phyloP scores from a whole-genome alignment of 73 alveolate genomes.

The Loxodes magnus region DNA sequence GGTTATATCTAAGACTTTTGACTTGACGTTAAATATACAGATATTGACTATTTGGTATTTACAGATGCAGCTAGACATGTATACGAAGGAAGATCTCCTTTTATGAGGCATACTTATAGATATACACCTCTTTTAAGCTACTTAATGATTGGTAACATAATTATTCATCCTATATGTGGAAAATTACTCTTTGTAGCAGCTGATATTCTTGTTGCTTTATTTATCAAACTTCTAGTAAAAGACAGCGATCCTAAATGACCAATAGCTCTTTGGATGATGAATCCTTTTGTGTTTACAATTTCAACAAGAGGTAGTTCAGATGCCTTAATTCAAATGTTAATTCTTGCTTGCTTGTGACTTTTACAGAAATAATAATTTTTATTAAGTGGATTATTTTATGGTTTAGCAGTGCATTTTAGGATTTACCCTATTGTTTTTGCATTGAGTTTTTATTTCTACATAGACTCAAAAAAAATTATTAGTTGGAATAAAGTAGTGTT shows the following conservation, averaged over 20 bases:
- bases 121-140: constrained; percentile 93
- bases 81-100: constrained; percentile 84
- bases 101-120: constrained; percentile 87
- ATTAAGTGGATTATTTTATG: constrained; percentile 70
- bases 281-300: constrained; percentile 67
- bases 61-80: constrained; percentile 91
- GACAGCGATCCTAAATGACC: constrained; percentile 22
- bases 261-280: constrained; percentile 62
- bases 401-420: constrained; percentile 88
- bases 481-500: constrained; percentile 53
- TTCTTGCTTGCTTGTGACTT: constrained; percentile 47
- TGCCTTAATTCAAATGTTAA: constrained; percentile 59
- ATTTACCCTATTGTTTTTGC: constrained; percentile 93
- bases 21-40: constrained; percentile 72
- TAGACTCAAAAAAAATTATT: constrained; percentile 55
- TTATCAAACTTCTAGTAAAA: constrained; percentile 22
- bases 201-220: constrained; percentile 44
- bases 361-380: constrained; percentile 46
- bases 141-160: constrained; percentile 49
- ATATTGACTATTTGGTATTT: constrained; percentile 90
- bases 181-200: constrained; percentile 16
- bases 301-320: constrained; percentile 93
- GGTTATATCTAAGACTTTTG: constrained; percentile 5
- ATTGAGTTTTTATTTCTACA: constrained; percentile 66
- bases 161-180: constrained; percentile 54